Percentiles rank a stretch among this genome's conserved stretches.
Evolutionary conservation across 2,329 filamentous ascomycete species (phyloP).

Genomic region (Sporothrix phasma): DNA sequence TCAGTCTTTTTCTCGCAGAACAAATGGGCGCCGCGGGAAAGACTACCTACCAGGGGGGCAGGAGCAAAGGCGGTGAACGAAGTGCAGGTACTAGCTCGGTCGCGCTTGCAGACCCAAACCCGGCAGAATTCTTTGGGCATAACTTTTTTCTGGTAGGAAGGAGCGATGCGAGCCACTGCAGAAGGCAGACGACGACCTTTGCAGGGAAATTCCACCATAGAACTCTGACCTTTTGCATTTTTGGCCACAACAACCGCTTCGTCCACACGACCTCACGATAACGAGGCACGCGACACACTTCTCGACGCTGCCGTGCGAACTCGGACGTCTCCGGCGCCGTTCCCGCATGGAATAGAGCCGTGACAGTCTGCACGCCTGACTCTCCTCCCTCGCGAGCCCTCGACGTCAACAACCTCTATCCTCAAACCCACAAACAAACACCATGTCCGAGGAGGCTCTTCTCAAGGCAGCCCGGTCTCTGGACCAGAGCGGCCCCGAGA

Average conservation of each 20-base stretch:
- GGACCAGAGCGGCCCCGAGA: constrained; percentile 39
- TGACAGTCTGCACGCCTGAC: background rate
- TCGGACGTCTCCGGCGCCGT: background rate
- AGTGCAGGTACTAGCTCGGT: background rate
- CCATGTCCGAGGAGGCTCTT: constrained; percentile 26
- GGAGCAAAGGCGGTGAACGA: constrained; percentile 7
- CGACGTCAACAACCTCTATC: background rate
- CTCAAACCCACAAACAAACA: no score
- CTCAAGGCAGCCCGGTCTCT: constrained; percentile 45
- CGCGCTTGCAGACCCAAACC: background rate
- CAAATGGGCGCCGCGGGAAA: background rate
- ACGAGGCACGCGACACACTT: background rate
- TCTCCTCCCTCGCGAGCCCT: background rate
- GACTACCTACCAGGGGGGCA: background rate
- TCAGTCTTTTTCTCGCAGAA: background rate
- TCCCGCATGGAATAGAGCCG: background rate
- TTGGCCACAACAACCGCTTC: background rate
- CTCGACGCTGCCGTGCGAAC: background rate
- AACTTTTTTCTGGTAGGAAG: constrained; percentile 8
- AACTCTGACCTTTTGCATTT: background rate
- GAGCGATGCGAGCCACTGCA: background rate
- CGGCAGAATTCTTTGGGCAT: constrained; percentile 14
- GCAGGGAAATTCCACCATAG: background rate
- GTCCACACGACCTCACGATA: background rate
- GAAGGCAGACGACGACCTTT: background rate